Evolutionary conservation across 805 yeast species (phyloP), one percentile per base, ranked within the genome.

Genomic region (Candida nemodendra): DNA sequence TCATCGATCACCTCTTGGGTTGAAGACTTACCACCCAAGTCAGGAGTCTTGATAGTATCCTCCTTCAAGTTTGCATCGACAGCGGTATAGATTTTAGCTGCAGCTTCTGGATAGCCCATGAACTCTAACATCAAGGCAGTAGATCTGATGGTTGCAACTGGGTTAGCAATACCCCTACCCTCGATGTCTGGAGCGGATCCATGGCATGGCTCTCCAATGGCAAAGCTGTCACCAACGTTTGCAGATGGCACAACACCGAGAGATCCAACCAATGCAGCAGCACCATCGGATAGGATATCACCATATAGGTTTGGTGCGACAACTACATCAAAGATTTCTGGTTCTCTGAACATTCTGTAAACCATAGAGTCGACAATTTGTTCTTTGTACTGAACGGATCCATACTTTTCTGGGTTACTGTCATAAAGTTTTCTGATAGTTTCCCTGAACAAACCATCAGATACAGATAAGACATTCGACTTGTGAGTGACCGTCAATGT

Each of bases 361-460:
- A 93, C 99, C 99, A 93, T 93, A 11, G 97, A 90, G 71, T 93
- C 99, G 31, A 93, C 98, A 63, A 93, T 91, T 72, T 93, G 99
- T 71, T 93, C 98, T 62, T 85, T 85, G 65, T 87, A 76, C 31
- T 70, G 74, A 41, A 93, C 72, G 9, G 76, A 60, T 23, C 71
- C 71, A 64, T 76, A 90, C 54, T 71, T 68, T 26, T 70, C 79
- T 36, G 66, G 66, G 64, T 81, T 73, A 41, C 76, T 69, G 47
- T 74, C 69, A 62, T 78, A 83, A 32, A 79, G 77, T 44, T 67
- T 65, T 53, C 74, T 74, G 54, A 84, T 74, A 27, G 93, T 78
- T 72, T 93, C 98, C 62, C 99, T 81, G 81, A 93, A 93, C 52
- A 93, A 73, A 46, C 99, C 99, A 66, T 93, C 99, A 39, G 95